These are phyloP conservation scores for Stemphylium lycopersici DNA, from an alignment of 2,329 filamentous ascomycete species.

Conservation along the genomic window DNA sequence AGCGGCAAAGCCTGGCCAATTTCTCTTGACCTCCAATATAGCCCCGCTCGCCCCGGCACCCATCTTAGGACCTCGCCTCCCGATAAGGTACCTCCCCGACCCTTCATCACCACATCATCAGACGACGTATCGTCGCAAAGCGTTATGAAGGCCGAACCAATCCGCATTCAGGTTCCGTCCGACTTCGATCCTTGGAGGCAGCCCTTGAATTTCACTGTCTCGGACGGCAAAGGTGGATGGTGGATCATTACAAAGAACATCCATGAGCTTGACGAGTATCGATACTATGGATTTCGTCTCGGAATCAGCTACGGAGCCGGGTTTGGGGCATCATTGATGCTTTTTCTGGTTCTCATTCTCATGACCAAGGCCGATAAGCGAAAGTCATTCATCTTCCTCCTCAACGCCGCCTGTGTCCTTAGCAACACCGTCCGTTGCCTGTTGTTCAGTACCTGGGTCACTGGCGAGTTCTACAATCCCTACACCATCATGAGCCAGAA, in stretches of 20 bases:
- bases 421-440: conserved; percentile 66
- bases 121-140: neutral
- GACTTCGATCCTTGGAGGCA: conserved; percentile 61
- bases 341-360: conserved; percentile 69
- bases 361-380: conserved; percentile 72
- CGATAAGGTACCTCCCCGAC: neutral
- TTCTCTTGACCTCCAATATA: neutral
- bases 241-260: conserved; percentile 50
- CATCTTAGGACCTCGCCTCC: neutral
- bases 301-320: conserved; percentile 73
- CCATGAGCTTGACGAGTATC: conserved; percentile 52
- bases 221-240: conserved; percentile 47
- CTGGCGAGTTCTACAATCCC: conserved; percentile 64
- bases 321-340: conserved; percentile 69
- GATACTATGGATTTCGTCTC: conserved; percentile 55
- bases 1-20: neutral
- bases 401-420: conserved; percentile 68
- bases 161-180: conserved; percentile 12
- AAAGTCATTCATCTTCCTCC: conserved; percentile 65
- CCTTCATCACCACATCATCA: neutral
- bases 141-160: conserved; percentile 16
- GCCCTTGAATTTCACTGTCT: conserved; percentile 54
- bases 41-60: neutral
- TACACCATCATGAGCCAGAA: conserved; percentile 67
- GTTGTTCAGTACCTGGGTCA: conserved; percentile 65